Base-by-base conservation (phyloP, 179 eudicot species). In the Drosera spatulata region DNA sequence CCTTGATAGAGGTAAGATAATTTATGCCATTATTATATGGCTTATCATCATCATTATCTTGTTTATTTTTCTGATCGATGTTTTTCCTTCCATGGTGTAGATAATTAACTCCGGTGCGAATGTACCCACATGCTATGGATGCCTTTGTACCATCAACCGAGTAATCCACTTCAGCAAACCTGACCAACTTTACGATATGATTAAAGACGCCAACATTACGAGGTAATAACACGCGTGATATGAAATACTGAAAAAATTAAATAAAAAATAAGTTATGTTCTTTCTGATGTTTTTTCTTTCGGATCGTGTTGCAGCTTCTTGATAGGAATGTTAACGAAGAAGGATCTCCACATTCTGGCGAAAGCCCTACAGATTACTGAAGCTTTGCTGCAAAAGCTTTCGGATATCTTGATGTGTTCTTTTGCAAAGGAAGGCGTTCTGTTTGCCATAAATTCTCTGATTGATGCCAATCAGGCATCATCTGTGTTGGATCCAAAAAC, bases 391-490 rank as follows among this genome's bases (percentile, higher is more conserved):
- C 77, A 82, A 56, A 93, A 93, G 75, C 87, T 76, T 69, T 69
- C 83, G 13, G 76, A 77, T 71, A 54, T 63, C 44, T 70, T 84
- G 66, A 74, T 88, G 75, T 72, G 67, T 47, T 78, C 90, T 72
- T 89, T 93, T 63, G 61, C 75, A 7, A 88, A 89, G 64, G 99
- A 93, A 79, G 99, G 99, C 10, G 90, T 93, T 66, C 71, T 81
- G 61, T 88, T 80, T 72, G 79, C 95, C 33, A 71, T 93, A 55
- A 79, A 86, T 66, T 70, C 81, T 38, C 22, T 59, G 56, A 62
- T 61, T 59, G 66, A 73, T 67, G 76, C 75, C 57, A 65, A 61
- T 54, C 78, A 75, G 54, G 52, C 68, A 42, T 64, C 77, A 59
- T 61, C 53, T 49, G 70, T 71, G 69, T 52, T 58, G 48, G 61